Conservation (phyloP, 768 basidiomycete genomes). For the Mycena alexandri region DNA sequence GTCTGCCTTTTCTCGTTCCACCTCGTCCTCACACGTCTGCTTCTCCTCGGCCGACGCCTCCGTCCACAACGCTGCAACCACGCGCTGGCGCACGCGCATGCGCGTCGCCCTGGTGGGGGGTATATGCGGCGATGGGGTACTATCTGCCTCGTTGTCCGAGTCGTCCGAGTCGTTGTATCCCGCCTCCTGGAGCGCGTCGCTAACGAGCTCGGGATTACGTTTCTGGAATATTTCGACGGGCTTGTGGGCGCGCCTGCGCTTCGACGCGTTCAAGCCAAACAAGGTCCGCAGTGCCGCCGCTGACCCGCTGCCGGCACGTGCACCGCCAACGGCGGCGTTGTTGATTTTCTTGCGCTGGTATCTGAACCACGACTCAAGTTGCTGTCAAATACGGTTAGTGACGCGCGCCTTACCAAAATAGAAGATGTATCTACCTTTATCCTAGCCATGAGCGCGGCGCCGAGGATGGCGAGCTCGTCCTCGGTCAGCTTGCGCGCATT, state of each 20-base stretch:
- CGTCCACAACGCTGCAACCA: background rate
- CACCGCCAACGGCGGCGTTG: background rate
- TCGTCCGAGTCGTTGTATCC: conserved; percentile 7
- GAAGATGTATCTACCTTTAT: background rate
- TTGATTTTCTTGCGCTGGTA: background rate
- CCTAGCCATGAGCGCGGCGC: background rate
- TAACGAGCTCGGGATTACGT: background rate
- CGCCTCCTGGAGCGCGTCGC: background rate
- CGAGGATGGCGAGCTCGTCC: background rate
- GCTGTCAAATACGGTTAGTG: background rate
- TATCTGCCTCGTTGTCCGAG: background rate
- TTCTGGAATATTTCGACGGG: conserved; percentile 19
- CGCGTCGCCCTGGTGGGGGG: background rate
- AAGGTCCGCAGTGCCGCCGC: no score
- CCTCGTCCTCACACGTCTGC: background rate
- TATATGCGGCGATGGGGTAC: background rate
- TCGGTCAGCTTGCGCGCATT: background rate
- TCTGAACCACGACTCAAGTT: background rate
- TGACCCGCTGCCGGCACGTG: no score
- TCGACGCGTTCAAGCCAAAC: no score
- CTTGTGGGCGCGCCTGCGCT: conserved; percentile 6
- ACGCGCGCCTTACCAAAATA: no score
- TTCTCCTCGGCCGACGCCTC: background rate
- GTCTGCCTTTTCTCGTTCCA: background rate
- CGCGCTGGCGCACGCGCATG: conserved; percentile 11